Base-by-base conservation (phyloP, 2,329 filamentous ascomycete genomes). In the Cladophialophora immunda region DNA sequence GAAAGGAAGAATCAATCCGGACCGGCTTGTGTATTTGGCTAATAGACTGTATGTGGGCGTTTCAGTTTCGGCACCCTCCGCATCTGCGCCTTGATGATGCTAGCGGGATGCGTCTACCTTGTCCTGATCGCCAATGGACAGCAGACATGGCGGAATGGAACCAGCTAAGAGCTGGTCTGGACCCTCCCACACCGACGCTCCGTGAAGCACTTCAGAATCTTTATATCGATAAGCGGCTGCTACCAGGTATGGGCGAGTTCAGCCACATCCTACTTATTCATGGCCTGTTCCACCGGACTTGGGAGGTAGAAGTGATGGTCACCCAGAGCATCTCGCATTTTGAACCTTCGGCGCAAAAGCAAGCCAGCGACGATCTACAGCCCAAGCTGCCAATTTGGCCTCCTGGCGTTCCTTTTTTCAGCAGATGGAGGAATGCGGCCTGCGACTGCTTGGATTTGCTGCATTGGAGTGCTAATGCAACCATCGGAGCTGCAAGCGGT, bases 401-500 rank as follows among this genome's bases (percentile, higher is more conserved):
- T 32, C 30, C 30, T 4, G 30, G 77, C 2, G 80, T 81, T 17
- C 77, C 79, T 2, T 77, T 79, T 3, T 84, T 81, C 69, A 79
- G 79, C 0, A 82, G 81, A 61, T 80, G 78, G 78, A 75, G 78
- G 34, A 80, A 80, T 64, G 78, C 77, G 62, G 77, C 78, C 13
- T 80, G 78, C 38, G 78, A 80, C 64, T 80, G 78, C 53, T 70
- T 88, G 3, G 86, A 88, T 65, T 80, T 87, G 1, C 77, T 88
- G 1, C 85, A 88, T 69, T 88, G 86, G 85, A 79, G 81, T n/a
- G 86, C 85, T 4, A 87, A 86, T 68, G 82, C 79, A 38, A 81
- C 79, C 0, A 81, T 85, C 25, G 82, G 82, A 9, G 79, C 80
- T 45, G 75, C 80, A 1, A 77, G 78, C 1, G 86, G 85, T 0